Evolutionary conservation across 208 protist genomes (phyloP), one percentile per base, ranked within the genome.

Genomic region (Novymonas esmeraldas): DNA sequence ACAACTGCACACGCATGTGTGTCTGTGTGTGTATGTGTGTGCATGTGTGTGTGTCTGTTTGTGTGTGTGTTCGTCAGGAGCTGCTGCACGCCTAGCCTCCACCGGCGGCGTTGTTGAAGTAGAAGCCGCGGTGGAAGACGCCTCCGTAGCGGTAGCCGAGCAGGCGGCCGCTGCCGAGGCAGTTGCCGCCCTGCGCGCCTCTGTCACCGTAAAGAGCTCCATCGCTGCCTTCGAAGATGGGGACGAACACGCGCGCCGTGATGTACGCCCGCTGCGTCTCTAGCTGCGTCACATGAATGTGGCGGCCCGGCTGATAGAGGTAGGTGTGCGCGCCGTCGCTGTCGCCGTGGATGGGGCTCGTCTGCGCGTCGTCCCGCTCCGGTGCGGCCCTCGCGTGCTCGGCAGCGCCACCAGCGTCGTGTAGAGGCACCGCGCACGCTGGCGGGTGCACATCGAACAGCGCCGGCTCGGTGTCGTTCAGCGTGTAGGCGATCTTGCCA

Each of bases 201-300:
- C 16, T 34, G 33, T 49, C 66, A 4, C 77, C 70, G 39, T 70
- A 72, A 10, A 73, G 52, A 0, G 65, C 54, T 0, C 67, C 65
- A 22, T 76, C 75, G 13, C 57, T 62, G 36, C 58, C 61, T 38
- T 77, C 71, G 46, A 79, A 79, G 16, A 94, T 67, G 7, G 89
- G 89, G 50, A 90, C 64, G 59, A 94, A 94, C 20, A 82, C 73
- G 6, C 89, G 85, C 45, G 89, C 89, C 51, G 89, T 92, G 46
- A 94, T 39, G 42, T 82, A 85, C 29, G 87, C 85, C 55, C 73
- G 66, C 49, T 84, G 57, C 3, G 81, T 75, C 36, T 83, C 70
- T n/a, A 94, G 57, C 58, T 81, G 68, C 33, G 89, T 90, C 24
- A 94, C 71, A 16, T 74, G 69, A 64, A 94, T 90, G 20, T 70